These are phyloP conservation scores for Petunia axillaris DNA, from an alignment of 257 asterid genomes.

Conservation along the genomic window DNA sequence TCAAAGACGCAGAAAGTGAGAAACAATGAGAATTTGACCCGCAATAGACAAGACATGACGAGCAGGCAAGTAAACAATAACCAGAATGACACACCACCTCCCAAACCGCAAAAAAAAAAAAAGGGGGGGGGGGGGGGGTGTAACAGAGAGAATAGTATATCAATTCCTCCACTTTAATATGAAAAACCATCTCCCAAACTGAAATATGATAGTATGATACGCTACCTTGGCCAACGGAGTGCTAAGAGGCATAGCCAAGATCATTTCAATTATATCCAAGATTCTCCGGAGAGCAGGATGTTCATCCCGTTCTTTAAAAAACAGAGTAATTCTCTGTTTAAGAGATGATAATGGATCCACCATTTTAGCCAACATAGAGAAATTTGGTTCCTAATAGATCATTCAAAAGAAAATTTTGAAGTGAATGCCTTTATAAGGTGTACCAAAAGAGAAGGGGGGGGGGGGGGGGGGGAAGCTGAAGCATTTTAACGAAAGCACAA, in stretches of 20 bases:
- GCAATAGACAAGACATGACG: slow-evolving; percentile 11
- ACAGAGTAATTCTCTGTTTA: slow-evolving; percentile 49
- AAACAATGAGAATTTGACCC: slow-evolving; percentile 29
- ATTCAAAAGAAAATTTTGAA: slow-evolving; percentile 8
- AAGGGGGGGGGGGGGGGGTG: neutral
- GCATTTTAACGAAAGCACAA: neutral
- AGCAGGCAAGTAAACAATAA: neutral
- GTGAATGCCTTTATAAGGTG: slow-evolving; percentile 2
- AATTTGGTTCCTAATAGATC: slow-evolving; percentile 61
- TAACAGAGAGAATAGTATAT: neutral
- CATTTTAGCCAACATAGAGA: slow-evolving; percentile 69
- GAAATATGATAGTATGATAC: neutral
- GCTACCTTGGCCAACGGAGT: slow-evolving; percentile 85
- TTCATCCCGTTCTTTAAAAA: slow-evolving; percentile 69
- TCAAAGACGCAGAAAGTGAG: slow-evolving; percentile 32
- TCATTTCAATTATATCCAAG: slow-evolving; percentile 72
- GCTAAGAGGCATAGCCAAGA: slow-evolving; percentile 76
- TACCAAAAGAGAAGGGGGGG: neutral
- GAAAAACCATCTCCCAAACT: slow-evolving; percentile 16
- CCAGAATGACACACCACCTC: neutral
- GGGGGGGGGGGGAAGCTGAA: neutral
- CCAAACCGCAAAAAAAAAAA: neutral
- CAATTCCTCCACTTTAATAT: slow-evolving; percentile 15
- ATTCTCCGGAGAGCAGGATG: slow-evolving; percentile 70
- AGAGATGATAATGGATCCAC: slow-evolving; percentile 74